Base-by-base conservation (phyloP, 2,329 filamentous ascomycete species). In the Basipetospora chlamydospora region DNA sequence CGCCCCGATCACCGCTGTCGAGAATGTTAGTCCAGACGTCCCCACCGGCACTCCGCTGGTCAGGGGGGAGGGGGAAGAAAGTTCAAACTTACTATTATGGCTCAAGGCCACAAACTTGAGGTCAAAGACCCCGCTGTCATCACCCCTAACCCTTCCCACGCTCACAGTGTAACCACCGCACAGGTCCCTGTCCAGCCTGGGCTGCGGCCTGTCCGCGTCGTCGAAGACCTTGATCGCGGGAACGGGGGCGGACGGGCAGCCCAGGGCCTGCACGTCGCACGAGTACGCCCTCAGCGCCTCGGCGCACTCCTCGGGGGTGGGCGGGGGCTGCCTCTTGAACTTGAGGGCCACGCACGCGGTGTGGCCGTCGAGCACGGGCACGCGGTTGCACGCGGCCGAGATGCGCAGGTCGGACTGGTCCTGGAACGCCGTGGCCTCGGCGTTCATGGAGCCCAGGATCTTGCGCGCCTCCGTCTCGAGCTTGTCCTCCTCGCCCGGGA, bases 291-390 rank as follows among this genome's bases (percentile, higher is more conserved):
- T 70, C 66, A 96, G 65, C 2, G 85, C 87, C 48, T 73, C 66
- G 57, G 79, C 81, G 47, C 92, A 83, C 43, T 84, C 66, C 47
- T 85, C 80, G 0, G 77, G 79, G 18, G 65, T 73, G 3, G 88
- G 88, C 5, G 77, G 63, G 2, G 83, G 82, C 26, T 79, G 73
- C 48, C 75, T 75, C 53, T 74, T 73, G 58, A 96, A 96, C 39
- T 74, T 70, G 43, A 96, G 66, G 6, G 83, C 90, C 8, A 96
- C 85, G 53, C 87, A 95, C n/a, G 84, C 87, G 38, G 80, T 92
- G 62, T 96, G 90, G 30, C 90, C 90, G 53, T 96, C 88, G 40
- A 94, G 73, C 13, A 96, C 90, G n/a, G 86, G 73, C 3, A 96
- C 90, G 43, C 90, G 77, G 52, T 90, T 96, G 64, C 90, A 96